These are phyloP conservation scores for Russula ochroleuca DNA, from an alignment of 768 basidiomycete species.

Conservation along the genomic window DNA sequence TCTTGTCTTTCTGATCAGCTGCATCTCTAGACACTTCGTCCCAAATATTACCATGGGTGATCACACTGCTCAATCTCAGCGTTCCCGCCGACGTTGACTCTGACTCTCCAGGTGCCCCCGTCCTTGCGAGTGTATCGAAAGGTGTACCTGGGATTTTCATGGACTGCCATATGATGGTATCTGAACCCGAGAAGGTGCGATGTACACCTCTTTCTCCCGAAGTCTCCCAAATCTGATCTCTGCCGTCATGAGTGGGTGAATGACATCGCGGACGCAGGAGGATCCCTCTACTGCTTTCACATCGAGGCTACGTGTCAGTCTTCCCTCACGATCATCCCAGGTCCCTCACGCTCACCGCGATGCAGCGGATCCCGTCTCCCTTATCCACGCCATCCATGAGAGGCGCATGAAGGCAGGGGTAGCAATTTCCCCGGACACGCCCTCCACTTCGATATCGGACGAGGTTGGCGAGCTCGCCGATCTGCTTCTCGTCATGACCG, in stretches of 20 bases:
- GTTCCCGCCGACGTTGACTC: conserved; percentile 6
- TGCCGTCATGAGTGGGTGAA: conserved; percentile 76
- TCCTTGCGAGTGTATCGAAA: conserved; percentile 80
- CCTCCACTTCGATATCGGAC: conserved; percentile 82
- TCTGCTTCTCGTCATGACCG: conserved; percentile 98
- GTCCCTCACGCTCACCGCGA: conserved; percentile 4
- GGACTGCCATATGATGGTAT: conserved; percentile 99
- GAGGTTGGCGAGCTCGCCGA: conserved; percentile 79
- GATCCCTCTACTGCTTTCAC: conserved; percentile 94
- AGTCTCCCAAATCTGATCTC: neutral
- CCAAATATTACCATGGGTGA: conserved; percentile 97
- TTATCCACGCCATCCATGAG: conserved; percentile 78
- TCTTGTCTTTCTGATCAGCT: conserved; percentile 4
- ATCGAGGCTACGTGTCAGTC: conserved; percentile 83
- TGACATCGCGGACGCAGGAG: conserved; percentile 93
- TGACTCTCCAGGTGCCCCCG: conserved; percentile 63
- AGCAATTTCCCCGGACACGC: conserved; percentile 95
- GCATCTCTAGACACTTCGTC: conserved; percentile 79
- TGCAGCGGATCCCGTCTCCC: conserved; percentile 62
- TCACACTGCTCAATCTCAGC: conserved; percentile 30
- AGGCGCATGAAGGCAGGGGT: conserved; percentile 91
- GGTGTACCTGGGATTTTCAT: conserved; percentile 94
- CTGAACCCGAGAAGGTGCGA: conserved; percentile 80
- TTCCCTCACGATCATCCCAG: neutral
- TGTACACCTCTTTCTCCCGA: neutral